Percentiles rank a stretch among this genome's conserved stretches.
Evolutionary conservation across 257 asterid species (phyloP).

Genomic region (Salvia splendens): DNA sequence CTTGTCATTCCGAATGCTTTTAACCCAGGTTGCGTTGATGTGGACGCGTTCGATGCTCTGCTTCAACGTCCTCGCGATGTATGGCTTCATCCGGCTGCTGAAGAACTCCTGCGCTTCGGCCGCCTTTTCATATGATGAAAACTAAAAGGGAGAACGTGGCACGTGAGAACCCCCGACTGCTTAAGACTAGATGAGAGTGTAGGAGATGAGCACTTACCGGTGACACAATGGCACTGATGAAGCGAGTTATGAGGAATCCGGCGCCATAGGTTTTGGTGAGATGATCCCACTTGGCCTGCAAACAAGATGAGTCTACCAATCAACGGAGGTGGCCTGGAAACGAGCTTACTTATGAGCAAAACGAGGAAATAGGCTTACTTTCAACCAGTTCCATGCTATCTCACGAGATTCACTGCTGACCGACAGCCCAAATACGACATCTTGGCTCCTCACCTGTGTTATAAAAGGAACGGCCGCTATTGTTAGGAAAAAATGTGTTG

Average conservation of each 20-base stretch:
- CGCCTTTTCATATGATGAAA: constrained; percentile 72
- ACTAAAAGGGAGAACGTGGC: constrained; percentile 35
- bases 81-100: constrained; percentile 76
- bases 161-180: neutral
- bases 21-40: constrained; percentile 75
- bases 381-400: constrained; percentile 80
- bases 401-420: constrained; percentile 81
- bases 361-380: constrained; percentile 49
- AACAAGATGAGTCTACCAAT: constrained; percentile 1
- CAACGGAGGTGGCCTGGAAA: neutral
- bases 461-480: constrained; percentile 17
- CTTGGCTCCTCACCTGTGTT: constrained; percentile 89
- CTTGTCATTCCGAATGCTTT: constrained; percentile 71
- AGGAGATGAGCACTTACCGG: constrained; percentile 58
- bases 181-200: constrained; percentile 3
- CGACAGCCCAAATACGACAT: constrained; percentile 70
- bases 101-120: constrained; percentile 73
- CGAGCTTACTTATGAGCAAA: neutral
- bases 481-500: neutral
- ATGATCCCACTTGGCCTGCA: constrained; percentile 85
- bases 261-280: constrained; percentile 73
- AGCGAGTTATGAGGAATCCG: constrained; percentile 76
- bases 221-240: constrained; percentile 69
- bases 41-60: constrained; percentile 84
- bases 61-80: constrained; percentile 79